Conservation (phyloP, 2,329 filamentous ascomycete genomes). For the Dendryphion nanum region DNA sequence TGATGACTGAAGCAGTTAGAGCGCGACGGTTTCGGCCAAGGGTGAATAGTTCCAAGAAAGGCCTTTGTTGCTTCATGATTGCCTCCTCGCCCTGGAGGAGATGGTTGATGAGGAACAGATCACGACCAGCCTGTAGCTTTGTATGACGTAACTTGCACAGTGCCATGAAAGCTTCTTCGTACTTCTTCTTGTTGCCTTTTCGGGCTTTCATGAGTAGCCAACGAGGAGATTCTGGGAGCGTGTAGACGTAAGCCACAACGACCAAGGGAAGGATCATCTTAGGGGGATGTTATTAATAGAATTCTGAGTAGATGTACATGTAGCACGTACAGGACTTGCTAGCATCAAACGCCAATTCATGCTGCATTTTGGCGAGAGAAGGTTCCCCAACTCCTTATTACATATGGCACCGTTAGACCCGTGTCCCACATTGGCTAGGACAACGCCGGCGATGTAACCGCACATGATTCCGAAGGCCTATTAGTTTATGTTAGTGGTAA, state of each 20-base stretch:
- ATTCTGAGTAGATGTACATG: neutral
- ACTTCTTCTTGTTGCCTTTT: conserved; percentile 15
- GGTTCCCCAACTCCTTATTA: conserved; percentile 1
- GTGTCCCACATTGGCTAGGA: conserved; percentile 12
- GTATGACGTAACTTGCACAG: conserved; percentile 53
- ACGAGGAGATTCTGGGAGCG: conserved; percentile 17
- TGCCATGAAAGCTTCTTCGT: conserved; percentile 17
- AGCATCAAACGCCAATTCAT: conserved; percentile 21
- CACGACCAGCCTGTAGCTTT: conserved; percentile 52
- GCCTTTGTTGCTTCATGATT: conserved; percentile 25
- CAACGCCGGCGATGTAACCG: conserved; percentile 18
- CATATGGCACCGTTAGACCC: conserved; percentile 7
- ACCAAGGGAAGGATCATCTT: conserved; percentile 18
- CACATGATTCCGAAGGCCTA: conserved; percentile 15
- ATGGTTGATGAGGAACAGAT: conserved; percentile 48
- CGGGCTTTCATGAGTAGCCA: conserved; percentile 21
- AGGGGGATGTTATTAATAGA: neutral
- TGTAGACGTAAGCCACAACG: conserved; percentile 17
- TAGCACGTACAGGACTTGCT: conserved; percentile 16
- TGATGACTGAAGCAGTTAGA: conserved; percentile 16
- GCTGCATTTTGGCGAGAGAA: conserved; percentile 8
- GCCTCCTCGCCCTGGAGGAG: conserved; percentile 30
- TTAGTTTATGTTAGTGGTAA: conserved; percentile 1
- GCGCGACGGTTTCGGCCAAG: conserved; percentile 21
- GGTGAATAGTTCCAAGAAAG: conserved; percentile 21